Conservation (phyloP, 805 yeast genomes). For the Wickerhamomyces strasburgensis region DNA sequence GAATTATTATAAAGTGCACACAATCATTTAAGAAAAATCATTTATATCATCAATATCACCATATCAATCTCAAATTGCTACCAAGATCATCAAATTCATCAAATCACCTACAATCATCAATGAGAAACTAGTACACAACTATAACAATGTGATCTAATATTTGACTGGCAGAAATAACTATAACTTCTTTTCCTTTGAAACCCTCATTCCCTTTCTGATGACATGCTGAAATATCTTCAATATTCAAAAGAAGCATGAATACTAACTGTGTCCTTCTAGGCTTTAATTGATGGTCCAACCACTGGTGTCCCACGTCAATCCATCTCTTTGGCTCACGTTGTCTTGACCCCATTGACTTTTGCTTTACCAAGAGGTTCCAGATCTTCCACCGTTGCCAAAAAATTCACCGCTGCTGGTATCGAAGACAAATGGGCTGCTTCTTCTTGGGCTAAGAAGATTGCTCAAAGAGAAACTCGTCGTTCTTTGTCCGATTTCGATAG, state of each 20-base stretch:
- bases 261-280: conserved; percentile 43
- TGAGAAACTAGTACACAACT: too few species aligned
- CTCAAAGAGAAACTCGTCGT: conserved; percentile 90
- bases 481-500: conserved; percentile 96
- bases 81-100: too few species aligned
- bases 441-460: conserved; percentile 97
- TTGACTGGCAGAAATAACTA: too few species aligned
- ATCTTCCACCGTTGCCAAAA: conserved; percentile 79
- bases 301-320: conserved; percentile 89
- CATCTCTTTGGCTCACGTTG: conserved; percentile 77
- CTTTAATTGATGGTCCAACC: conserved; percentile 94
- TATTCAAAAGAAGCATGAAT: conserved; percentile 3
- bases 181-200: too few species aligned
- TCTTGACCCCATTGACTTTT: conserved; percentile 88
- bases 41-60: too few species aligned
- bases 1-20: too few species aligned
- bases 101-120: too few species aligned
- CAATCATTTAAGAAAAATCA: too few species aligned
- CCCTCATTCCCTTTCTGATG: too few species aligned
- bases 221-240: background rate
- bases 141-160: too few species aligned
- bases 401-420: conserved; percentile 88
- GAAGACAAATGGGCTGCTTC: conserved; percentile 89
- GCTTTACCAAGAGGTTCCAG: conserved; percentile 94
- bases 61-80: too few species aligned